Base-by-base conservation (phyloP, 768 basidiomycete species). In the Rhizopogon roseolus region DNA sequence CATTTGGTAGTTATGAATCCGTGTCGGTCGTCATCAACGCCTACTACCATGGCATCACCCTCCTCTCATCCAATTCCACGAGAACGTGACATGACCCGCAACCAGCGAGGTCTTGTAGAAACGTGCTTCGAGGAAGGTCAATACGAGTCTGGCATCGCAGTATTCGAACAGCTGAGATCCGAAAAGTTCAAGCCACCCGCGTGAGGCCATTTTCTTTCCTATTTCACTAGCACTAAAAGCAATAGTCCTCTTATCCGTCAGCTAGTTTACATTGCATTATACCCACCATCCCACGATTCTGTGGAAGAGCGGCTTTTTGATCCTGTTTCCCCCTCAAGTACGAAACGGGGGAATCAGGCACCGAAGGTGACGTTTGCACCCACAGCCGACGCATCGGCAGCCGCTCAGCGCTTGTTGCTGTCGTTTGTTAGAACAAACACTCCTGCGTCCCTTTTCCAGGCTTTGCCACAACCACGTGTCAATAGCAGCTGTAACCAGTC, bases 121-220 rank as follows among this genome's bases (percentile, higher is more conserved):
- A 82, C 77, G 50, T 84, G 84, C 54, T 80, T 90, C 17, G 89
- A 91, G 61, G 89, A 91, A 65, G 81, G 83, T 16, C 86, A 89
- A 54, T 88, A 86, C 57, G 83, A 88, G 60, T 74, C 80, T 5
- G 89, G 82, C 6, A 84, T 89, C 28, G 70, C 75, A 13, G 68
- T 80, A 27, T 76, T 91, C 1, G 81, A 81, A 54, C 82, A 85
- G 54, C 66, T 90, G 2, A 81, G 84, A 43, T 79, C 81, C 0
- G 64, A 77, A n/a, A 70, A 75, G 25, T 76, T 77, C 66, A 81
- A 69, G 49, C 88, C 87, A 7, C 78, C 79, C 10, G 62, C 71
- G 88, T 87, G 65, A 64, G 85, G 71, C 27, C 34, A 41, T 50
- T 41, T 43, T 8, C 14, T 17, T 10, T 28, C 11, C 49, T 41